These are phyloP conservation scores for Thelephora ganbajun DNA, from an alignment of 768 basidiomycete genomes.

Conservation along the genomic window DNA sequence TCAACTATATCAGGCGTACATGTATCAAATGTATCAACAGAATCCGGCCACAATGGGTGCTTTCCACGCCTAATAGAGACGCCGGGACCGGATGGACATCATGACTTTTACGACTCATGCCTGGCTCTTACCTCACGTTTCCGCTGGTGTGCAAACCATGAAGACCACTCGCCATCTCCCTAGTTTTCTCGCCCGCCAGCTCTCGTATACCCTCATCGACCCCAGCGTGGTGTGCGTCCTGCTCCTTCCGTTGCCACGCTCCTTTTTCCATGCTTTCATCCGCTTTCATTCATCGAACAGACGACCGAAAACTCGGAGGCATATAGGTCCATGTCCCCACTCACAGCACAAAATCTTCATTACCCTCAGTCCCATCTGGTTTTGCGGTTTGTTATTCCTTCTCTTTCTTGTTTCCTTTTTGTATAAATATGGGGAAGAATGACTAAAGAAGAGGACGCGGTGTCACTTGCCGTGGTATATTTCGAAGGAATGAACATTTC, in stretches of 20 bases:
- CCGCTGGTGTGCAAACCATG: neutral
- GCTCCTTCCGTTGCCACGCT: no score
- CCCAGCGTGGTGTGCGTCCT: no score
- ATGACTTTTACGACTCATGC: slow-evolving; percentile 3
- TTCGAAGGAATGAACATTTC: slow-evolving; percentile 1
- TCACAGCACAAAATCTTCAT: slow-evolving; percentile 6
- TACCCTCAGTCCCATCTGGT: slow-evolving; percentile 10
- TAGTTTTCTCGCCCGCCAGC: no score
- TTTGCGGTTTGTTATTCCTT: slow-evolving; percentile 3
- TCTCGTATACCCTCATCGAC: no score
- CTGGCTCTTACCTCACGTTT: slow-evolving; percentile 5
- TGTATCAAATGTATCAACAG: slow-evolving; percentile 74
- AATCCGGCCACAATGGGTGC: slow-evolving; percentile 66
- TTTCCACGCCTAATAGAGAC: slow-evolving; percentile 29
- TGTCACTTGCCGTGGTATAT: no score
- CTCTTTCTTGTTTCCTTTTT: slow-evolving; percentile 8
- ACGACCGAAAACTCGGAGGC: no score
- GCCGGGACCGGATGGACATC: neutral
- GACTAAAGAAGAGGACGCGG: no score
- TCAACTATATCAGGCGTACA: slow-evolving; percentile 67
- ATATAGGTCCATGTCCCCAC: neutral
- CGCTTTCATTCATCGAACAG: neutral
- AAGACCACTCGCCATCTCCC: no score
- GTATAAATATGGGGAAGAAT: slow-evolving; percentile 25
- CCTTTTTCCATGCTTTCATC: slow-evolving; percentile 5